Evolutionary conservation across 177 flowering plant species (phyloP), one percentile per base, ranked within the genome.

Genomic region (Tripterygium wilfordii): DNA sequence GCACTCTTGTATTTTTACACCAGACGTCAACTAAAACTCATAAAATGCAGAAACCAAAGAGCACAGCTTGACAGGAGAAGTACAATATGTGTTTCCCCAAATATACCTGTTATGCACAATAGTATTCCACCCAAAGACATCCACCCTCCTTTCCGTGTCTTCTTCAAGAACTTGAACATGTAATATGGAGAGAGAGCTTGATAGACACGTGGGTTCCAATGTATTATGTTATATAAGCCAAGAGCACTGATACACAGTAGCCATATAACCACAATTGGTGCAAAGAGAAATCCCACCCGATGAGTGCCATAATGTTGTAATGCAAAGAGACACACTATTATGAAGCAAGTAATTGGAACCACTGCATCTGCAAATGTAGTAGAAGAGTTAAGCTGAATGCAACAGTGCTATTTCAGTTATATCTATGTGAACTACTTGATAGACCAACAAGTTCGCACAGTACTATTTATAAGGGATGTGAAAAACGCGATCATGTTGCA

Each of bases 101-200:
- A 49, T 44, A 26, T 67, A 86, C 97, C 97, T 69, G 97, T 86
- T 53, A 90, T 86, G 78, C 98, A 90, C 64, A 90, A 53, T 30
- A 90, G 59, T 52, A 83, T 83, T 37, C 98, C 98, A 48, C 85
- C 87, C 13, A 83, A 57, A 6, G 90, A 78, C n/a, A 70, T 42
- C 90, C 86, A 80, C 26, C 87, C 87, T 48, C 76, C 77, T 22
- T 24, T 45, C 6, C 75, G 73, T 8, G 77, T 71, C 50, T 51
- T 66, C 56, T 28, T 63, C 15, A 83, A 66, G 61, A 76, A 80
- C 54, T 55, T 72, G 10, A 62, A 51, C 64, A 83, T 72, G 62
- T 83, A 83, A 42, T 20, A 19, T 6, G 88, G 91, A 51, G 82
- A 79, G 53, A 84, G 65, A 1, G 83, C 83, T 48, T 36, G 50